Evolutionary conservation across 495 filamentous ascomycete species (phyloP), one percentile per base, ranked within the genome.

Genomic region (Massariosphaeria phaeospora): DNA sequence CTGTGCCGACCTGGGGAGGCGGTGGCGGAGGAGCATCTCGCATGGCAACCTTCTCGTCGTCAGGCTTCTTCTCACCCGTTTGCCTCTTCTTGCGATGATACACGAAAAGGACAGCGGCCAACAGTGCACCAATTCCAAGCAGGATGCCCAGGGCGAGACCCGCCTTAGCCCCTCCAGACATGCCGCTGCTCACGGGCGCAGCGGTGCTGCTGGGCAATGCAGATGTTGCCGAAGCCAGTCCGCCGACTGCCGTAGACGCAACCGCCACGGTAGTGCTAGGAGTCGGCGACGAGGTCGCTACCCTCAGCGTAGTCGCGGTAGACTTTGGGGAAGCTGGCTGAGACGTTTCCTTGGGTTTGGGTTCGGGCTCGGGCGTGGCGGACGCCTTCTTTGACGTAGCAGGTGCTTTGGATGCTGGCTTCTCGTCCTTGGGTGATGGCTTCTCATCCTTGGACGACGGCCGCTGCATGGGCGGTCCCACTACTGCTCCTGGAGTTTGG

Each of bases 81-180:
- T 76, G 75, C 61, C 75, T 77, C 62, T 80, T 80, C 68, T 73
- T 80, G 69, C 89, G 82, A 55, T 76, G 76, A 42, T 81, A 74
- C 58, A 86, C 77, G 67, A 81, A 83, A 49, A 90, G 74, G 21
- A 84, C 69, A 20, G 88, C 42, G 18, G 68, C 79, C 12, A 84
- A 67, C 34, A 88, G 55, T 12, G 85, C 63, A 30, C 83, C 74
- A 26, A 94, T 69, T 10, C 77, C 79, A 2, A 89, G 59, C 33
- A 88, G 64, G 36, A 89, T 79, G 57, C 89, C 91, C 65, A 95
- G 83, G 2, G 83, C 84, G 44, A 96, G 73, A 48, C 94, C 94
- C 21, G 89, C 91, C 64, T 87, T 91, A 33, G 83, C 84, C 33
- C 82, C 86, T 26, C 72, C 71, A 34, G 79, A 80, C 61, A 84